Percentiles rank a stretch among this genome's conserved stretches.
phyloP scores from a whole-genome alignment of 1,139 yeast species.

The Nakaseomyces uthaithaninus region DNA sequence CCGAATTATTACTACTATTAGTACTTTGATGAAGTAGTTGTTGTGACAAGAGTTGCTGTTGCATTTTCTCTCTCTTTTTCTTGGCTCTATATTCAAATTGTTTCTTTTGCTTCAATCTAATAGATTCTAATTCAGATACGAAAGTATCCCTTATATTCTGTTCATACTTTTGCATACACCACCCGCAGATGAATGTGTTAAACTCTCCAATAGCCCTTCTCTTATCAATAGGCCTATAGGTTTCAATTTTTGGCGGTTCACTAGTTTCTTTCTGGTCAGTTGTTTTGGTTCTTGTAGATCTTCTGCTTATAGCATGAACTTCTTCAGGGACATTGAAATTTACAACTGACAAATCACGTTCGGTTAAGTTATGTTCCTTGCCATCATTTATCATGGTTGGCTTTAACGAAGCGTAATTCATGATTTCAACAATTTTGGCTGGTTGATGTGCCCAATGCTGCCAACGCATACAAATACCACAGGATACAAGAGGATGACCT shows the following conservation, averaged over 20 bases:
- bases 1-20: too few relatives aligned
- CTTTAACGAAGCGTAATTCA: constrained; percentile 12
- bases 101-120: constrained; percentile 22
- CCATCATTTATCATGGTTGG: constrained; percentile 11
- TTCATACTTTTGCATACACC: constrained; percentile 23
- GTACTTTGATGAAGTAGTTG: too few relatives aligned
- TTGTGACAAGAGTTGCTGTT: constrained; percentile 13
- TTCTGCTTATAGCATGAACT: constrained; percentile 12
- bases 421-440: constrained; percentile 12
- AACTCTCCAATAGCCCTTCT: constrained; percentile 19
- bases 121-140: constrained; percentile 21
- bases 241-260: constrained; percentile 9
- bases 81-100: constrained; percentile 26
- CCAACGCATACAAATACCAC: constrained; percentile 31
- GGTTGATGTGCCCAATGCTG: constrained; percentile 30
- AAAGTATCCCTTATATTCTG: constrained; percentile 21
- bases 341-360: constrained; percentile 20
- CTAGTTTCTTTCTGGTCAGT: constrained; percentile 10
- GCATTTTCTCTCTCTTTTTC: constrained; percentile 21
- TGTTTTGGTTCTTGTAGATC: constrained; percentile 22
- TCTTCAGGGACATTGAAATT: constrained; percentile 13
- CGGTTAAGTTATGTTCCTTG: constrained; percentile 11
- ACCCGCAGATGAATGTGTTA: constrained; percentile 22
- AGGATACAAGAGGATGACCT: constrained; percentile 23
- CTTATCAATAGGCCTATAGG: constrained; percentile 24